These are phyloP conservation scores for Xylariaceae sp. DNA, from an alignment of 2,329 filamentous ascomycete species.

Conservation along the genomic window DNA sequence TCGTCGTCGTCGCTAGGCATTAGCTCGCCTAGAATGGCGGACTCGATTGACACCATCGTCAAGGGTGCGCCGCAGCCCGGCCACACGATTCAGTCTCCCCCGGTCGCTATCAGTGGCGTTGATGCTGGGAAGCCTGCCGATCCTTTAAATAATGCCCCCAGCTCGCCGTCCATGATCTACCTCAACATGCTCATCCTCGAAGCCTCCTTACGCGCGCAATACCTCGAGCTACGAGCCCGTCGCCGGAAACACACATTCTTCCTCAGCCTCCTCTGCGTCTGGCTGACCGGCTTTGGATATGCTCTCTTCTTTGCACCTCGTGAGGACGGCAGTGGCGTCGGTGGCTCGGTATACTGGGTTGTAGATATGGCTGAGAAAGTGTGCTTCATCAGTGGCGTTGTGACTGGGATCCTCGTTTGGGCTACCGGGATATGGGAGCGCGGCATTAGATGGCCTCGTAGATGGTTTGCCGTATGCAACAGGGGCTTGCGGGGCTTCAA, in stretches of 20 bases:
- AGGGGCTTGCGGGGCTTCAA: constrained; percentile 91
- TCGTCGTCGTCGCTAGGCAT: constrained; percentile 10
- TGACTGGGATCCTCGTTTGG: constrained; percentile 88
- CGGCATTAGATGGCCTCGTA: constrained; percentile 89
- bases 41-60: constrained; percentile 84
- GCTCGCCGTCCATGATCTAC: constrained; percentile 94
- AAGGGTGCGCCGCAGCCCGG: constrained; percentile 81
- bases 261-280: constrained; percentile 76
- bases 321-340: constrained; percentile 89
- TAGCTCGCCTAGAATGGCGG: constrained; percentile 55
- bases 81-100: constrained; percentile 54
- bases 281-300: constrained; percentile 87
- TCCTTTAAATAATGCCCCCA: constrained; percentile 81
- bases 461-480: constrained; percentile 90
- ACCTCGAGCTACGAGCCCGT: constrained; percentile 85
- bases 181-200: constrained; percentile 97
- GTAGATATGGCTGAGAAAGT: constrained; percentile 90
- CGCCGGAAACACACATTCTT: constrained; percentile 94
- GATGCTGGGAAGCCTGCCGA: constrained; percentile 61
- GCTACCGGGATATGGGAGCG: constrained; percentile 96
- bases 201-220: constrained; percentile 89
- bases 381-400: constrained; percentile 86
- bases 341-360: constrained; percentile 95
- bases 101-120: constrained; percentile 50
- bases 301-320: constrained; percentile 93